Conservation (phyloP, 2,329 filamentous ascomycete species). For the Neonectria coccinea region DNA sequence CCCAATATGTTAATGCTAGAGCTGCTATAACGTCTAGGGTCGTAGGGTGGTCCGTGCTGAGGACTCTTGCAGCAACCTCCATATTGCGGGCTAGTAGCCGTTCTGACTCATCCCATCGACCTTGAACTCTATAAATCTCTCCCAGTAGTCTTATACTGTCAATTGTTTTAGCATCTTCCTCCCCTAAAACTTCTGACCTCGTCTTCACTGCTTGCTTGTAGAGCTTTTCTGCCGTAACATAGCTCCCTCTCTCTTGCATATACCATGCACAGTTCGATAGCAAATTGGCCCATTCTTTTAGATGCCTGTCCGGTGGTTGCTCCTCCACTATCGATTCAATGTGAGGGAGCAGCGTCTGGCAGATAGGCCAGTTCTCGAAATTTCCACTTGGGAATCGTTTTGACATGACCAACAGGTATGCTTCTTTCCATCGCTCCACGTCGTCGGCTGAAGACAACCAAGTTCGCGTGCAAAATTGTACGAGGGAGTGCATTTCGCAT, state of each 20-base stretch:
- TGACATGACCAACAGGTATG: constrained; percentile 3
- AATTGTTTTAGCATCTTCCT: neutral
- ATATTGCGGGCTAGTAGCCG: neutral
- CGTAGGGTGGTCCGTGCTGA: neutral
- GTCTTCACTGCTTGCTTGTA: neutral
- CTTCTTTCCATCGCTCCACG: constrained; percentile 14
- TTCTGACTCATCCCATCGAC: neutral
- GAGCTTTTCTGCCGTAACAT: neutral
- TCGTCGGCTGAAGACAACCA: constrained; percentile 36
- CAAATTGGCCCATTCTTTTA: neutral
- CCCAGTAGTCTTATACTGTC: neutral
- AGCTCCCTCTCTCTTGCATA: neutral
- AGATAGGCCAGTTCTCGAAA: constrained; percentile 16
- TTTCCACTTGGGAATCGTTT: constrained; percentile 7
- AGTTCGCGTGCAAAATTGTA: constrained; percentile 38
- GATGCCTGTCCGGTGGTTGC: neutral
- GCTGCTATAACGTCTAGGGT: neutral
- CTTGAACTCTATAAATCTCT: neutral
- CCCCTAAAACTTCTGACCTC: neutral
- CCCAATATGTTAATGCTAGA: neutral
- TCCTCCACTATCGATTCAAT: neutral
- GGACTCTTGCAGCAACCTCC: neutral
- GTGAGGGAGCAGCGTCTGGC: constrained; percentile 20
- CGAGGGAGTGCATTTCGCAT: constrained; percentile 38
- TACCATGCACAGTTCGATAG: neutral